Evolutionary conservation across 768 basidiomycete species (phyloP), one percentile per base, ranked within the genome.

Genomic region (Tricholoma flavovirens): DNA sequence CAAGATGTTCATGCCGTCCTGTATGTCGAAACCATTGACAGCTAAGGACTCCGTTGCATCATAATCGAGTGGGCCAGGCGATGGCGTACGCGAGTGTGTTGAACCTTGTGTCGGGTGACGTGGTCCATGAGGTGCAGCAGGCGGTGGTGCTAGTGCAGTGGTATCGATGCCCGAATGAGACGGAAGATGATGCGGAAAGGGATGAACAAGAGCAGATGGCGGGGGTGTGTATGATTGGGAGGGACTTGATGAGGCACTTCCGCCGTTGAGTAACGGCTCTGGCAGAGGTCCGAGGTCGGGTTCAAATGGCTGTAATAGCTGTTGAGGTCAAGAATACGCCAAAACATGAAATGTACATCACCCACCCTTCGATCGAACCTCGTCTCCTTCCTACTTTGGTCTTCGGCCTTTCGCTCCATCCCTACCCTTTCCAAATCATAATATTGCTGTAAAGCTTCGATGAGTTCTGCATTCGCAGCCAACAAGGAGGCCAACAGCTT

Each of bases 361-460:
- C 82, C 59, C 60, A 93, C 93, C 64, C 77, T 77, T 53, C 82
- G 74, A 67, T 86, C 84, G 71, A 91, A 80, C 60, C 78, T 78
- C 2, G 74, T 77, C 40, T 93, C 88, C 59, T 77, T 83, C 64
- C 76, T 77, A 65, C 90, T 93, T 57, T 83, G 73, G 61, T 91
- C 84, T 62, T 90, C 80, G 2, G 81, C 79, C 61, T 81, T 77
- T 19, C 82, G 73, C 68, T 90, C 84, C 33, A 77, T 66, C 12
- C 79, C 90, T 15, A 92, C 76, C 19, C 84, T 76, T 59, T 86
- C 78, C 33, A 93, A 73, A 63, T 96, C 92, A 10, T 93, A 87
- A 62, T 93, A 86, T 64, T 89, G 82, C 51, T 78, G 74, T 56
- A 94, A 67, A 2, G 84, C 87, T 35, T 82, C 84, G 2, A 85